Base-by-base conservation (phyloP, 257 asterid genomes). In the Parsonsia alboflavescens region DNA sequence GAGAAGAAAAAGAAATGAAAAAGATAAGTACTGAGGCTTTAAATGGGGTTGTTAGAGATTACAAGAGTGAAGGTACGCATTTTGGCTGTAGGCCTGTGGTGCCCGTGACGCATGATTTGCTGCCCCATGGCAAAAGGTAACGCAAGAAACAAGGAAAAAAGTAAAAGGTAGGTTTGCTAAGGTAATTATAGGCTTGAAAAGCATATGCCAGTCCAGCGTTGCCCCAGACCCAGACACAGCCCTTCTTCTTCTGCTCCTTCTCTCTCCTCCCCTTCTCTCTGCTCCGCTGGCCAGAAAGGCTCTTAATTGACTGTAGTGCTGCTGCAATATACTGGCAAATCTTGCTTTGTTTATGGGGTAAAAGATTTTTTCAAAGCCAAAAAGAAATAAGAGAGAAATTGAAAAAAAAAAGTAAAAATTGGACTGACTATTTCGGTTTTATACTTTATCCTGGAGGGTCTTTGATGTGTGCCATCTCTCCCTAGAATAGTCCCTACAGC, bases 101-200 rank as follows among this genome's bases (percentile, higher is more conserved):
- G 46, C 39, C 81, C 58, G 84, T 82, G 88, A 84, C 80, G 79
- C 75, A 78, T 74, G 82, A 78, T 77, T 62, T 77, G 52, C 66
- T 77, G 52, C 66, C 77, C 56, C 77, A 69, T 65, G 30, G 17
- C 71, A 78, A 87, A 84, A 78, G 88, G 81, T 82, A 79, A 81
- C 77, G 86, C 86, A 77, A 83, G 87, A 80, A 82, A 85, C 81
- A 83, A 80, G 87, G 86, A 72, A 78, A 78, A 54, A 78, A 66
- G 76, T 42, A 78, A 87, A 84, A 83, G 82, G 88, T 81, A 73
- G 86, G 89, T 80, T 33, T 84, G 83, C 78, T 68, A 67, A 74
- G 75, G 85, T 86, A 84, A 89, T 88, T 84, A 86, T 88, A 84
- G 83, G 81, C 77, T 80, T 76, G 73, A 74, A 87, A 84, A 85